Evolutionary conservation across 495 filamentous ascomycete species (phyloP), one percentile per base, ranked within the genome.

Genomic region (Penicillium egyptiacum): DNA sequence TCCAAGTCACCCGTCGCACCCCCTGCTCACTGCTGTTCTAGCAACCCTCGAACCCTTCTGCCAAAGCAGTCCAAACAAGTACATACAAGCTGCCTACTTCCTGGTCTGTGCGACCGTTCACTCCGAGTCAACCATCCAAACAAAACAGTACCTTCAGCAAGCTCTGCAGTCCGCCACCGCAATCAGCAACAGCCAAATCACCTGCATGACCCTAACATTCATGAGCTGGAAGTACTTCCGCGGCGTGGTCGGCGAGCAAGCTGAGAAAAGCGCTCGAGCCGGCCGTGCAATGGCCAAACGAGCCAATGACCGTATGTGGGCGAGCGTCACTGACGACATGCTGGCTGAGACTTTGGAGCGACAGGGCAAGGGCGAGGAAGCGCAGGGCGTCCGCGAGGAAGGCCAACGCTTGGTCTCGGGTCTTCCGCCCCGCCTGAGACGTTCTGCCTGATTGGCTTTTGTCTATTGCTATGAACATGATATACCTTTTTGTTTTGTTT

Each of bases 161-260:
- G 86, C 85, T 0, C 75, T 88, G n/a, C 72, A 81, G 42, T 74
- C 78, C 3, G 81, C 86, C 30, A 82, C 83, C 5, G 64, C 72
- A 9, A 77, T 82, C 30, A 66, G 72, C 48, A 88, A 90, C 63
- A 77, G 72, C 46, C 93, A 94, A 52, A 87, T 91, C 54, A 80
- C 90, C 9, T 88, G 85, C 59, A 90, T 97, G 59, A 84, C 87
- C 5, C 79, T 99, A 40, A 91, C 83, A 59, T 84, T 95, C 61
- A 92, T 98, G 90, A 87, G 88, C 61, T 82, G 77, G 68, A 82
- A 85, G 44, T 91, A 98, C 69, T 98, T 97, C 75, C 80, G 83
- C 25, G 88, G 87, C 30, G 88, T 93, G 12, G 83, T 96, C 3
- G 91, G 90, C 35, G 91, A 91, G 55, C 93, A 98, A 72, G 89